Conservation (phyloP, 2,329 filamentous ascomycete genomes). For the Fusarium sp. region DNA sequence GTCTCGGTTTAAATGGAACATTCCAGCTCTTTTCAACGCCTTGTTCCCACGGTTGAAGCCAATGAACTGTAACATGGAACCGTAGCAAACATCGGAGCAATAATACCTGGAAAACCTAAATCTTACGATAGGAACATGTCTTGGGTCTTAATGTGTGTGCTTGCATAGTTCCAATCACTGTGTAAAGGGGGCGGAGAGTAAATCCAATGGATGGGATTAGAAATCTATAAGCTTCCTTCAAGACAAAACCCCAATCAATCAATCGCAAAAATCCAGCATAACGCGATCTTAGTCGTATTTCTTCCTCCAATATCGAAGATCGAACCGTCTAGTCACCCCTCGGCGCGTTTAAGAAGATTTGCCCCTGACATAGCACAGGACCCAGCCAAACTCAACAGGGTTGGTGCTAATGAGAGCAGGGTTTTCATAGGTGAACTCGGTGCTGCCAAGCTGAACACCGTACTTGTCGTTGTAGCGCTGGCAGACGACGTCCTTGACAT, state of each 20-base stretch:
- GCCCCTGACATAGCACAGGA: constrained; percentile 26
- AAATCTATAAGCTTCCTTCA: background rate
- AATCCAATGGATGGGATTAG: background rate
- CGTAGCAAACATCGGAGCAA: too few species aligned
- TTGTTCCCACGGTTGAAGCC: background rate
- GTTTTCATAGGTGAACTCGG: constrained; percentile 20
- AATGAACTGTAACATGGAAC: background rate
- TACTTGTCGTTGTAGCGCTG: constrained; percentile 30
- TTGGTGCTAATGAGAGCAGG: constrained; percentile 31
- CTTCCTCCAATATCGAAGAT: background rate
- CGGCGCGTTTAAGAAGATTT: background rate
- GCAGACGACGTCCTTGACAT: constrained; percentile 18
- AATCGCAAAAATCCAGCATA: too few species aligned
- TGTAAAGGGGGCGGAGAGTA: too few species aligned
- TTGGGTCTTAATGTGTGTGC: too few species aligned
- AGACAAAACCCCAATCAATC: background rate
- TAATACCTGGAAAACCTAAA: too few species aligned
- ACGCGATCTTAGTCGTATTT: background rate
- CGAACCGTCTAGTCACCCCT: background rate
- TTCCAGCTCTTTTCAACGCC: too few species aligned
- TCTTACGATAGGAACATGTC: too few species aligned
- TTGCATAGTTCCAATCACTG: too few species aligned
- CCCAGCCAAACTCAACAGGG: constrained; percentile 30
- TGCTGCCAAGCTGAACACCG: constrained; percentile 26
- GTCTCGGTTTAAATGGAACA: too few species aligned